Evolutionary conservation across 352 stramenopile genomes (phyloP).

Genomic region (Globisporangium emineosum): DNA sequence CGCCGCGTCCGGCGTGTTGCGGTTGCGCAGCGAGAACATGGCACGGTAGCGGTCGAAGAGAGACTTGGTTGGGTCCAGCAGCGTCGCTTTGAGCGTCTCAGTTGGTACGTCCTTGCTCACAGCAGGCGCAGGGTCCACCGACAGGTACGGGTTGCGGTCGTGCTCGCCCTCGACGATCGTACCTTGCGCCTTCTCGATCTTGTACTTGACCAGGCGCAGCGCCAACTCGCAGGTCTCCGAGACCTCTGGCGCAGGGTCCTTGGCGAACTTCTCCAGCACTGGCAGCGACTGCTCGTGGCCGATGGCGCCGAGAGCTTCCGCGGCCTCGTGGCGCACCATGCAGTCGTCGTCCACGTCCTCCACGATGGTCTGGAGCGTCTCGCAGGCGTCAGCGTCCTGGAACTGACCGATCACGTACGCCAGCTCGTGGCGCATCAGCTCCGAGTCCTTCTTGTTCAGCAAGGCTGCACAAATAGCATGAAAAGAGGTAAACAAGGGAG

Average conservation of each 20-base stretch:
- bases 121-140: slow-evolving; percentile 94
- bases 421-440: slow-evolving; percentile 97
- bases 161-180: slow-evolving; percentile 53
- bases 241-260: slow-evolving; percentile 87
- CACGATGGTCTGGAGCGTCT: slow-evolving; percentile 74
- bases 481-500: background rate
- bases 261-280: slow-evolving; percentile 83
- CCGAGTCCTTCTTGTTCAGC: slow-evolving; percentile 84
- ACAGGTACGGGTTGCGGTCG: slow-evolving; percentile 91
- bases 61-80: slow-evolving; percentile 81
- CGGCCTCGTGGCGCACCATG: slow-evolving; percentile 93
- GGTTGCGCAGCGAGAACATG: slow-evolving; percentile 98
- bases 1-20: slow-evolving; percentile 87
- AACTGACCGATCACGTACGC: slow-evolving; percentile 99
- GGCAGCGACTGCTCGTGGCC: slow-evolving; percentile 73
- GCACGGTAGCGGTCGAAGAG: slow-evolving; percentile 95
- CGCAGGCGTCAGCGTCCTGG: slow-evolving; percentile 85
- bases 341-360: slow-evolving; percentile 85
- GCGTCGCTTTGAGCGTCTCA: slow-evolving; percentile 75
- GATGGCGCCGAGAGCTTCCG: slow-evolving; percentile 97
- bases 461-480: slow-evolving; percentile 40
- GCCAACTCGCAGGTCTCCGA: slow-evolving; percentile 95
- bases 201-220: slow-evolving; percentile 92
- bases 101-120: slow-evolving; percentile 67
- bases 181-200: slow-evolving; percentile 52